Evolutionary conservation across 2,329 filamentous ascomycete genomes (phyloP).

Genomic region (Xylariaceae sp.): DNA sequence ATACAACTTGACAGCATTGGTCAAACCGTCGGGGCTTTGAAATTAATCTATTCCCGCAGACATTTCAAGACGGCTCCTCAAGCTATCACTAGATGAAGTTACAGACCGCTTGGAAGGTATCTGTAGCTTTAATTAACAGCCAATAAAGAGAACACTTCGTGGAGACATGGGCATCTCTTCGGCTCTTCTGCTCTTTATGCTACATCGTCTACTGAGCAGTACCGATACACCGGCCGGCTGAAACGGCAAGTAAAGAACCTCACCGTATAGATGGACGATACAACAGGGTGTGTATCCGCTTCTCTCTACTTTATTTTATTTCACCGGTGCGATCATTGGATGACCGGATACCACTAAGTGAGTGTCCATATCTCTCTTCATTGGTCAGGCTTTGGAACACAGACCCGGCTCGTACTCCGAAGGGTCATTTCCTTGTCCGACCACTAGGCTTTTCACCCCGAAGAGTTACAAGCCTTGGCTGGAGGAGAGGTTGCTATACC

Average conservation of each 20-base stretch:
- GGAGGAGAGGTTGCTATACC: too few species aligned
- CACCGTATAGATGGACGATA: too few species aligned
- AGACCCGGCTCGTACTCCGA: neutral
- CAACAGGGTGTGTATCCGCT: neutral
- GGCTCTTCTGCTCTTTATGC: neutral
- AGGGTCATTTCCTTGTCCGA: neutral
- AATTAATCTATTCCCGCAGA: neutral
- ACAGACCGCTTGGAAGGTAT: neutral
- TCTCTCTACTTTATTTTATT: neutral
- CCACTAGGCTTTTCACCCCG: too few species aligned
- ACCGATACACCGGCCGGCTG: slow-evolving; percentile 3
- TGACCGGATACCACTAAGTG: neutral
- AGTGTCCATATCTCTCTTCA: too few species aligned
- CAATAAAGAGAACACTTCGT: neutral
- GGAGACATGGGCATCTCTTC: neutral
- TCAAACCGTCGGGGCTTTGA: neutral
- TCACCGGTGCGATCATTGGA: neutral
- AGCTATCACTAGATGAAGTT: neutral
- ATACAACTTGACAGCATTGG: neutral
- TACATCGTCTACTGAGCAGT: slow-evolving; percentile 5
- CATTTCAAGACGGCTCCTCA: neutral
- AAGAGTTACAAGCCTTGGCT: too few species aligned
- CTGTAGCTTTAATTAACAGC: neutral
- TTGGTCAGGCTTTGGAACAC: neutral
- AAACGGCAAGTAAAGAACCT: neutral